Base-by-base conservation (phyloP, 257 asterid genomes). In the Salvia hispanica region DNA sequence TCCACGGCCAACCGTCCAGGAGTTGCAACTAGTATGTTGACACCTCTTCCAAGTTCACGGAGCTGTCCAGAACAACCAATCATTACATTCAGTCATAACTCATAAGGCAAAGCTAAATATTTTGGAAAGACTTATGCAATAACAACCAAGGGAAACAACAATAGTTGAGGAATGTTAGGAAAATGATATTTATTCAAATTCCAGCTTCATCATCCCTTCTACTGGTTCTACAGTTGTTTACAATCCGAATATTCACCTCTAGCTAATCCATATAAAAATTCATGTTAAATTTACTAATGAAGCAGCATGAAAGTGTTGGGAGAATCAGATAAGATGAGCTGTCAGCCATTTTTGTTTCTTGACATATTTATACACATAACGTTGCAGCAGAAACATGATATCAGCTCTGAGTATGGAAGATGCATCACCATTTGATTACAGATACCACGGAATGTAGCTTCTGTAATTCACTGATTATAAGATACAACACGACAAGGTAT, bases 401-500 rank as follows among this genome's bases (percentile, higher is more conserved):
- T 52, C 36, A 52, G 36, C 34, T 52, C 34, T 6, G 4, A 54
- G 15, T 54, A 28, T 10, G 40, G 14, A 55, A 55, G 13, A 55
- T 15, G 15, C 18, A 55, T 11, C 14, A 55, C 42, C 5, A 55
- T 31, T 28, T 25, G 42, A 9, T 21, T 44, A 39, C 54, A 74
- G 66, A 39, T 59, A 18, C 45, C 54, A 33, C 55, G 25, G 31
- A 14, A 56, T 56, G 36, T 68, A 45, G 44, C 61, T 33, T 36
- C 21, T 33, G 59, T 28, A 33, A 64, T 40, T 15, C 43, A 53
- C 46, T 13, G 39, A 52, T 37, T 25, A 6, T 40, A 31, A 66
- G 52, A 39, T 47, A 47, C 54, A 47, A 47, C 16, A 47, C 1
- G n/a, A 36, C 13, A 56, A 50, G 11, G 21, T 57, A 57, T 36